Base-by-base conservation (phyloP, 495 filamentous ascomycete genomes). In the Annulohypoxylon moriforme region DNA sequence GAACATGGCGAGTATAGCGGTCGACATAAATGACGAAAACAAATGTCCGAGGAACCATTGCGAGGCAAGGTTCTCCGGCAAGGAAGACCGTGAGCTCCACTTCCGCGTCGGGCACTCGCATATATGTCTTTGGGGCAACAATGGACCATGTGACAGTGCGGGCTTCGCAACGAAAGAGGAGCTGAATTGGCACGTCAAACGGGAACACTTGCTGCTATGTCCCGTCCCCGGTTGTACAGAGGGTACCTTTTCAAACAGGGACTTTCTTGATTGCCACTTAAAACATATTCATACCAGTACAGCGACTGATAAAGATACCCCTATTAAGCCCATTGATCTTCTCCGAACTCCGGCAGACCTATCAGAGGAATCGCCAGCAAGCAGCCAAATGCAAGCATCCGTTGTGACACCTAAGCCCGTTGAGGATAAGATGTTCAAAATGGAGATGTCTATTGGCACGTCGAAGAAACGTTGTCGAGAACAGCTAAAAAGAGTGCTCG, bases 171-270 rank as follows among this genome's bases (percentile, higher is more conserved):
- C 72, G 1, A 68, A 61, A 10, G 73, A 73, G 11, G 77, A 73
- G n/a, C 73, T 78, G 18, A 77, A 72, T 33, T 73, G 75, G 65
- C 76, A 78, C 38, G 76, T 78, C 4, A 78, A 78, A 52, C 53
- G 67, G 20, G 76, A 78, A 29, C 76, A 78, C 60, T 50, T 78
- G 8, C 66, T 78, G 1, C 57, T 75, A 9, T 78, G 76, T 9
- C 76, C 76, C 1, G 52, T 70, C 8, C 38, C 60, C 4, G 72
- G 72, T 6, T 78, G 76, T 60, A 66, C 72, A 24, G 76, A 78
- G 55, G 64, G 56, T 11, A 40, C 40, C 0, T 77, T 77, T 46
- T 44, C 36, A 25, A 72, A 13, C 11, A 44, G 31, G 31, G 59
- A 74, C 25, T 18, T 74, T 5, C 68, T 78, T 16, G 68, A 68